Evolutionary conservation across 192 early-diverging fungal genomes (phyloP).

Genomic region (Allomyces javanicus): DNA sequence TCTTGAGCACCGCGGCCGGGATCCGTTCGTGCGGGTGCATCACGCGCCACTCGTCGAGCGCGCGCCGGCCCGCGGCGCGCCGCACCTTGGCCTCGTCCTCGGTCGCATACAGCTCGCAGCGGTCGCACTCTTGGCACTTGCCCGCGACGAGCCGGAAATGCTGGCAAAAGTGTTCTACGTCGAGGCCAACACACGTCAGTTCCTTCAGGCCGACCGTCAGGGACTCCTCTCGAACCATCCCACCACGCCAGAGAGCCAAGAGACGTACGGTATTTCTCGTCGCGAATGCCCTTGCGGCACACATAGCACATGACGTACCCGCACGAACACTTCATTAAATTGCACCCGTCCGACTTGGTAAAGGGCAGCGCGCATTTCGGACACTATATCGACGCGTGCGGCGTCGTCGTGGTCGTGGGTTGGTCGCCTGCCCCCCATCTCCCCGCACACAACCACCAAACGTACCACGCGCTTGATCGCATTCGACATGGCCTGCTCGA

Average conservation of each 20-base stretch:
- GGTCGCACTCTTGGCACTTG: not conserved
- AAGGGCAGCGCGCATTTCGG: slow-evolving; percentile 12
- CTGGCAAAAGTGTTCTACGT: not conserved
- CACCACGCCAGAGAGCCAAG: no score
- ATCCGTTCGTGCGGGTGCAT: not conserved
- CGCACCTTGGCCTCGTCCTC: not conserved
- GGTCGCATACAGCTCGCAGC: not conserved
- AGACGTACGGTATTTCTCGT: not conserved
- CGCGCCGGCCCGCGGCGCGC: not conserved
- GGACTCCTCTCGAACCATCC: no score
- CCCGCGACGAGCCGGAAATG: not conserved
- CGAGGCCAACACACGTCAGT: no score
- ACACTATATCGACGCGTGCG: no score
- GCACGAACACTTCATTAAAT: slow-evolving; percentile 21
- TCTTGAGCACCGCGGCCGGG: no score
- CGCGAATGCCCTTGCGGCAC: slow-evolving; percentile 14
- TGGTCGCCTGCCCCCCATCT: no score
- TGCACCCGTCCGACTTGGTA: slow-evolving; percentile 18
- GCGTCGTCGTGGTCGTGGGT: no score
- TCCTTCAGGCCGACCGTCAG: no score
- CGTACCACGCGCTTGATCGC: slow-evolving; percentile 16
- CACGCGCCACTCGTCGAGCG: not conserved
- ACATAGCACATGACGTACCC: slow-evolving; percentile 18
- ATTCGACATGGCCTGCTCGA: slow-evolving; percentile 17
- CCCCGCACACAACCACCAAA: no score